A percentile compares a stretch with the other conserved stretches of the same genome.
These are phyloP conservation scores for Mucor mucedo DNA, from an alignment of 371 early-diverging fungal genomes.

Conservation along the genomic window DNA sequence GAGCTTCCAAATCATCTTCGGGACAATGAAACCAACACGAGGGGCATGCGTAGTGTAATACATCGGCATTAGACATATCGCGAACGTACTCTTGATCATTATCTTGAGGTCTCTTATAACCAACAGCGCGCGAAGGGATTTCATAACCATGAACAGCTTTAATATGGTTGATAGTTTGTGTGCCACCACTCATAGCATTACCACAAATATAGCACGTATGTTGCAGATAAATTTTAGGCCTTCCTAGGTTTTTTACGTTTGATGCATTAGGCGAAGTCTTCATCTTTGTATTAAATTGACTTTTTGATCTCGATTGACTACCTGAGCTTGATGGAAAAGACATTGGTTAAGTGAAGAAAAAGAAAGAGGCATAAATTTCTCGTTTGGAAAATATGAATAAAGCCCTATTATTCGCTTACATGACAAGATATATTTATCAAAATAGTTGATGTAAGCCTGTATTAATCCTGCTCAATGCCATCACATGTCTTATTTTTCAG, in stretches of 20 bases:
- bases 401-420: no score
- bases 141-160: constrained; percentile 11
- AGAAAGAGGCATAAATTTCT: no score
- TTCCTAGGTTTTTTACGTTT: background rate
- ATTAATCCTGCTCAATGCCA: no score
- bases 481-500: no score
- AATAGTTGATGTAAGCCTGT: no score
- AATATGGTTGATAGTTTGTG: constrained; percentile 8
- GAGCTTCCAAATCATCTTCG: constrained; percentile 1
- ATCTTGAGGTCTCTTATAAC: constrained; percentile 10
- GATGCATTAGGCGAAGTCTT: background rate
- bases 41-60: constrained; percentile 14
- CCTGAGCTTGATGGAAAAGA: no score
- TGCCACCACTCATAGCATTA: background rate
- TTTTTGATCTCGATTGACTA: no score
- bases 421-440: no score
- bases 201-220: constrained; percentile 20
- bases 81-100: constrained; percentile 7
- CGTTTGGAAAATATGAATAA: no score
- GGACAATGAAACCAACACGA: constrained; percentile 27
- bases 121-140: constrained; percentile 11
- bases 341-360: no score
- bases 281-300: no score
- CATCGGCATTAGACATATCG: constrained; percentile 5
- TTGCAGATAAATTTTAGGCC: background rate